A percentile compares a stretch with the other conserved stretches of the same genome.
Evolutionary conservation across 139 green algal species (phyloP).

Genomic region (Haematococcus lacustris): DNA sequence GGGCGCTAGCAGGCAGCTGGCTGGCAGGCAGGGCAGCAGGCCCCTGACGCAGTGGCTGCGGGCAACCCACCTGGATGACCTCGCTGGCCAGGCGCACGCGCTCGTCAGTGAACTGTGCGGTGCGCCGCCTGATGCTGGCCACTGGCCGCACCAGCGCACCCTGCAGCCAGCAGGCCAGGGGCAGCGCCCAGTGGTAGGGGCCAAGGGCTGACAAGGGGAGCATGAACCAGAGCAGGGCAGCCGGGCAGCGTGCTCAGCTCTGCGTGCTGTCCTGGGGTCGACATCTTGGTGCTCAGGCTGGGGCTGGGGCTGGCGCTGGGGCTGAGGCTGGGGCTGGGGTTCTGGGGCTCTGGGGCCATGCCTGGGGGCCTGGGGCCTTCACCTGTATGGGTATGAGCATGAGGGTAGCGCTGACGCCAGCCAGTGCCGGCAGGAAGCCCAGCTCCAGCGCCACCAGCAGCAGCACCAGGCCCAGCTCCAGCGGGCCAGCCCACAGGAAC

Average conservation of each 20-base stretch:
- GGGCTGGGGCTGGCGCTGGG: background rate
- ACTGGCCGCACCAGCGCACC: constrained; percentile 51
- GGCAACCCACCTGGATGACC: constrained; percentile 25
- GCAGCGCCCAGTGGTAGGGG: background rate
- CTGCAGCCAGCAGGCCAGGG: constrained; percentile 16
- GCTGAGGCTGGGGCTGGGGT: background rate
- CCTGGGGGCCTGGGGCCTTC: background rate
- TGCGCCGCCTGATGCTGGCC: constrained; percentile 29
- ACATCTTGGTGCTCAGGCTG: too few species aligned
- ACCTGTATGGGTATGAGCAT: constrained; percentile 64
- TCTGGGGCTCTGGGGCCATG: background rate
- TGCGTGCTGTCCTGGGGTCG: background rate
- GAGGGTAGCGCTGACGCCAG: constrained; percentile 51
- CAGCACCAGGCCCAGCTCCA: constrained; percentile 67
- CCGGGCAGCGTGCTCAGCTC: background rate
- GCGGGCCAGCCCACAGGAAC: constrained; percentile 46
- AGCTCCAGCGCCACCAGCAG: constrained; percentile 62
- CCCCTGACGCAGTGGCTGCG: background rate
- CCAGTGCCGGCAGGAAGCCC: constrained; percentile 54
- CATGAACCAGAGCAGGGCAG: background rate
- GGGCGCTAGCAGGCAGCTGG: background rate
- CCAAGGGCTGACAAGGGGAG: background rate
- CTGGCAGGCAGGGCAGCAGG: background rate
- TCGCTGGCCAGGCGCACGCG: constrained; percentile 64
- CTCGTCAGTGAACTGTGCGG: constrained; percentile 59